These are phyloP conservation scores for Westerdykella aurantiaca DNA, from an alignment of 2,329 filamentous ascomycete genomes.

Conservation along the genomic window DNA sequence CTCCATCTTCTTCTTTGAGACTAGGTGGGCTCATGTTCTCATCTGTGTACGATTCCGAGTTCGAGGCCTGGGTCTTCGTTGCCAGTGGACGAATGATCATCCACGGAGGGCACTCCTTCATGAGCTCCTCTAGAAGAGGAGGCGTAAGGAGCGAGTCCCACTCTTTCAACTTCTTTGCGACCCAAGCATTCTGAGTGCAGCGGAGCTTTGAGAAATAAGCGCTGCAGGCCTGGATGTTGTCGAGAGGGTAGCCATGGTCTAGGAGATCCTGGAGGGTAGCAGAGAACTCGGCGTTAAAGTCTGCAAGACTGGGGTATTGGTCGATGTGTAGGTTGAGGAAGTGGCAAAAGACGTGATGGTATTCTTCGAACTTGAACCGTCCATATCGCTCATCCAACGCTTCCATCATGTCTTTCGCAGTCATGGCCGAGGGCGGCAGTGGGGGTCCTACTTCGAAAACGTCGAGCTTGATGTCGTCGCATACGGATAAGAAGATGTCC, in stretches of 20 bases:
- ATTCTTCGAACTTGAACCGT: slow-evolving; percentile 29
- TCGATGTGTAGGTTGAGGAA: slow-evolving; percentile 36
- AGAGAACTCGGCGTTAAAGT: slow-evolving; percentile 32
- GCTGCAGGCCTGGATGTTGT: slow-evolving; percentile 32
- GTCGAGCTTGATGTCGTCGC: slow-evolving; percentile 35
- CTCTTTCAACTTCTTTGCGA: slow-evolving; percentile 26
- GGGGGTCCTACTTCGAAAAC: slow-evolving; percentile 32
- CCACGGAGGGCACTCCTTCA: slow-evolving; percentile 30
- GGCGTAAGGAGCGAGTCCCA: slow-evolving; percentile 22
- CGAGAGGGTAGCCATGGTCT: slow-evolving; percentile 30
- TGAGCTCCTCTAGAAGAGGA: slow-evolving; percentile 21
- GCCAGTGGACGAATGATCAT: slow-evolving; percentile 25
- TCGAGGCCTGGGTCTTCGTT: slow-evolving; percentile 10
- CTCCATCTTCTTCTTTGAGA: slow-evolving; percentile 17
- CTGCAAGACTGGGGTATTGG: slow-evolving; percentile 25
- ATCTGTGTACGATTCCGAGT: slow-evolving; percentile 12
- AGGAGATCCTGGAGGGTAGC: slow-evolving; percentile 29
- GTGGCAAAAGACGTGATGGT: slow-evolving; percentile 34
- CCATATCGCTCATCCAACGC: slow-evolving; percentile 25
- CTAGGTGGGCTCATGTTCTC: slow-evolving; percentile 3
- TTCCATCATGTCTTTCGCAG: slow-evolving; percentile 28
- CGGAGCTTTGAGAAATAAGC: slow-evolving; percentile 36
- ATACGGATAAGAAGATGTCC: slow-evolving; percentile 33
- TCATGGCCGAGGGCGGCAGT: slow-evolving; percentile 28
- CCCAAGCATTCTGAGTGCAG: slow-evolving; percentile 36